These are phyloP conservation scores for Colletotrichum euphorbiae DNA, from an alignment of 2,329 filamentous ascomycete species.

Conservation along the genomic window DNA sequence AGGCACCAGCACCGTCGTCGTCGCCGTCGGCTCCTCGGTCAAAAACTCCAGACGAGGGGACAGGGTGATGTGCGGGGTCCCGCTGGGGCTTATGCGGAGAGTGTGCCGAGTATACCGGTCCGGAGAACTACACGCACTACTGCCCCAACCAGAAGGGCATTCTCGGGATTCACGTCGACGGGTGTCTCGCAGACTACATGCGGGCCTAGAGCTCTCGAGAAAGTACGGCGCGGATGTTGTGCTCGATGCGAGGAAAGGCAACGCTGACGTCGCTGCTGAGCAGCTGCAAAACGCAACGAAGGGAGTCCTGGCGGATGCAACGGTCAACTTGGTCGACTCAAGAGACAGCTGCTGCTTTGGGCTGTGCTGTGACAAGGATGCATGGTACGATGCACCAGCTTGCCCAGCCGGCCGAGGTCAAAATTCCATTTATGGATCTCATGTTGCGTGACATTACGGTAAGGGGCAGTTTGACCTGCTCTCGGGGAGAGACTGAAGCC, in stretches of 20 bases:
- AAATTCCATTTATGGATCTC: constrained; percentile 57
- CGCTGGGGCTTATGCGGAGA: no score
- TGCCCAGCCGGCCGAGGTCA: constrained; percentile 59
- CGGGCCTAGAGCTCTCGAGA: constrained; percentile 60
- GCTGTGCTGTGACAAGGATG: constrained; percentile 68
- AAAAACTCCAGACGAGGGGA: no score
- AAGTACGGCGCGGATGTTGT: constrained; percentile 62
- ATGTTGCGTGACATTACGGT: constrained; percentile 66
- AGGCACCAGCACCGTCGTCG: no score
- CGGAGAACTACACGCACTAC: no score
- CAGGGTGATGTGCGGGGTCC: no score
- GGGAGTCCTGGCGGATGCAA: constrained; percentile 62
- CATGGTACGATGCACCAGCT: constrained; percentile 70
- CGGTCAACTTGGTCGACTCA: constrained; percentile 66
- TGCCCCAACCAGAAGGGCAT: constrained; percentile 56
- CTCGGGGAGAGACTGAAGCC: constrained; percentile 55
- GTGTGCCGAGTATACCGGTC: no score
- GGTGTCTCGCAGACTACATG: constrained; percentile 69
- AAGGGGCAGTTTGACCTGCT: constrained; percentile 58
- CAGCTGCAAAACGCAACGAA: constrained; percentile 61
- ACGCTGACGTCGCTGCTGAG: constrained; percentile 59
- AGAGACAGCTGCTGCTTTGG: constrained; percentile 59
- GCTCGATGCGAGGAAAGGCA: constrained; percentile 62
- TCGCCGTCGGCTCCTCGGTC: no score
- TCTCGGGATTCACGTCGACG: constrained; percentile 63